Base-by-base conservation (phyloP, 2,329 filamentous ascomycete species). In the Calonectria pseudoreteaudii region DNA sequence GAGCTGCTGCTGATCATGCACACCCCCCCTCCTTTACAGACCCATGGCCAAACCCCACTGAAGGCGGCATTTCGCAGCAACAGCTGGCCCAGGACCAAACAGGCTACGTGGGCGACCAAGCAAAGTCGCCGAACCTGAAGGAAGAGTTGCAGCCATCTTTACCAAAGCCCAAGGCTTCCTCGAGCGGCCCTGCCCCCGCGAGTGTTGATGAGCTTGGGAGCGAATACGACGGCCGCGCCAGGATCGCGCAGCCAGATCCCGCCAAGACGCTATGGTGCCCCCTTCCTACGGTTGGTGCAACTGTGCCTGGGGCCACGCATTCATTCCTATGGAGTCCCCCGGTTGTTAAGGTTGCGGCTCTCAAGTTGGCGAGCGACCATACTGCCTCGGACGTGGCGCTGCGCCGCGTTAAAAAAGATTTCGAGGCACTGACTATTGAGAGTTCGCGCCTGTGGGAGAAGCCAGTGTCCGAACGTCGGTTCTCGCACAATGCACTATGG, bases 171-270 rank as follows among this genome's bases (percentile, higher is more conserved):
- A 53, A 72, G 30, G 60, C 83, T 13, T 84, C 86, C 68, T 78
- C 90, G 4, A 87, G 85, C 47, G 91, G 88, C 75, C 88, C 89
- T 38, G 91, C 90, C 60, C 89, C 89, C 65, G 88, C 89, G 10
- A 89, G 91, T 68, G 90, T 87, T 20, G 86, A 89, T 70, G 84
- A 86, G 66, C 86, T 86, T n/a, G 86, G 86, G 58, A 77, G 76
- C 74, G 83, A 83, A 41, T 84, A 86, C 74, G 81, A 81, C 23
- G 79, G 76, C 47, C 76, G 78, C 28, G 11, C 68, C 38, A 73
- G 76, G 52, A 50, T 41, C 41, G 66, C 76, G 49, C 69, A 73
- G 26, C 28, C 60, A 44, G 64, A 72, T 72, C 49, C 73, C 53
- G 75, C 68, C 62, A 68, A 73, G 74, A 70, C 58, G 67, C 66